These are phyloP conservation scores for Sporothrix dimorphospora DNA, from an alignment of 2,329 filamentous ascomycete species.

Conservation along the genomic window DNA sequence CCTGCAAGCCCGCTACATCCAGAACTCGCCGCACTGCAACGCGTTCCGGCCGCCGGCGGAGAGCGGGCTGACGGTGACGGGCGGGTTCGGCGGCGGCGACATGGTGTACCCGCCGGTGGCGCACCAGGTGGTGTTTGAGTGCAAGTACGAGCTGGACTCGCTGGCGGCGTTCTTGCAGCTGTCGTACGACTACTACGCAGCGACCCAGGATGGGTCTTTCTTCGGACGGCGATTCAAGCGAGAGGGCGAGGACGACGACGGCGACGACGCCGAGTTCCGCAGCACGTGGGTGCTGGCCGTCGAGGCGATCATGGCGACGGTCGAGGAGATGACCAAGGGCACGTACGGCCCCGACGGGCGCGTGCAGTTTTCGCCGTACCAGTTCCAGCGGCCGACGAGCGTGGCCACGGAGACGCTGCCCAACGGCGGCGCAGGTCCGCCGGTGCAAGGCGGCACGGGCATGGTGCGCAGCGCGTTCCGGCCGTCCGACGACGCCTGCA, in stretches of 20 bases:
- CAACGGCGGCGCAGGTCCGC: conserved; percentile 71
- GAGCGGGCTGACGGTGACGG: conserved; percentile 45
- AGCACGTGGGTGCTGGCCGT: conserved; percentile 67
- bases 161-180: conserved; percentile 75
- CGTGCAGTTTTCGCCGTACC: conserved; percentile 63
- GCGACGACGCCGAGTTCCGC: conserved; percentile 65
- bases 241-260: conserved; percentile 36
- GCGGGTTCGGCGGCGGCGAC: conserved; percentile 37
- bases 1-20: conserved; percentile 64
- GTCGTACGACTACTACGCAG: conserved; percentile 70
- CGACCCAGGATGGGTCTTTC: conserved; percentile 66
- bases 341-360: conserved; percentile 63
- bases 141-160: conserved; percentile 84
- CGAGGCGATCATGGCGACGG: conserved; percentile 64
- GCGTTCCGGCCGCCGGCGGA: conserved; percentile 78
- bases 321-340: conserved; percentile 64
- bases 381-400: conserved; percentile 68
- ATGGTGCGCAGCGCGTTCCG: conserved; percentile 77
- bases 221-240: conserved; percentile 54
- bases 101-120: conserved; percentile 52
- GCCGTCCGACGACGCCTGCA: conserved; percentile 78
- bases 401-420: conserved; percentile 72
- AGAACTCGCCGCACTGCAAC: conserved; percentile 75
- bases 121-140: conserved; percentile 72
- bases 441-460: conserved; percentile 68